Percentiles rank a stretch among this genome's conserved stretches.
Evolutionary conservation across 73 alveolate species (phyloP).

Genomic region (Paramecium bursaria): DNA sequence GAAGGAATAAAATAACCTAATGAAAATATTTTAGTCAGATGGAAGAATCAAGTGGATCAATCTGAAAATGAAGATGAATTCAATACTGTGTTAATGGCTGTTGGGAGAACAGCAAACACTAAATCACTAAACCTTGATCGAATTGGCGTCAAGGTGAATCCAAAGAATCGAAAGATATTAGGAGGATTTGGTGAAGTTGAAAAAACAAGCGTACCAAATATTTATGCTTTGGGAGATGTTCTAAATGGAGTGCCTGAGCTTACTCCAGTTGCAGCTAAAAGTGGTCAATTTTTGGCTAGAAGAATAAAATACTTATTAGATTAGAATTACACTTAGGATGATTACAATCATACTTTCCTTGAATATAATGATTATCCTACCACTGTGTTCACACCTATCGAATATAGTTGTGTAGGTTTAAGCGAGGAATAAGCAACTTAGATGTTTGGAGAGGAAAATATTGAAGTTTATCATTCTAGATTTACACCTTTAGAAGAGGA

Average conservation of each 20-base stretch:
- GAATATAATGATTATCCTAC: slow-evolving; percentile 91
- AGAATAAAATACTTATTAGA: slow-evolving; percentile 68
- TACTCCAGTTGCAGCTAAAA: slow-evolving; percentile 80
- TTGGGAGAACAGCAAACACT: slow-evolving; percentile 95
- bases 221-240: slow-evolving; percentile 83
- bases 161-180: slow-evolving; percentile 76
- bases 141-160: slow-evolving; percentile 86
- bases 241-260: slow-evolving; percentile 80
- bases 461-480: slow-evolving; percentile 91
- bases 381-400: slow-evolving; percentile 88
- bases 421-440: slow-evolving; percentile 87
- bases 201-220: slow-evolving; percentile 71
- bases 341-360: slow-evolving; percentile 64
- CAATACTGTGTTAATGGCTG: slow-evolving; percentile 94
- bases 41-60: slow-evolving; percentile 78
- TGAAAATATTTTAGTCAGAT: slow-evolving; percentile 81
- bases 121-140: slow-evolving; percentile 79
- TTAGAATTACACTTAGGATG: background rate
- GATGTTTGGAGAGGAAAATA: slow-evolving; percentile 85
- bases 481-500: slow-evolving; percentile 84
- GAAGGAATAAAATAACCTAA: slow-evolving; percentile 80
- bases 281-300: slow-evolving; percentile 78
- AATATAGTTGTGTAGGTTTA: slow-evolving; percentile 90
- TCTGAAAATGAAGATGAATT: slow-evolving; percentile 73
- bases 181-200: slow-evolving; percentile 70